Base-by-base conservation (phyloP, 1,284 basidiomycete species). In the Marasmius sp. region DNA sequence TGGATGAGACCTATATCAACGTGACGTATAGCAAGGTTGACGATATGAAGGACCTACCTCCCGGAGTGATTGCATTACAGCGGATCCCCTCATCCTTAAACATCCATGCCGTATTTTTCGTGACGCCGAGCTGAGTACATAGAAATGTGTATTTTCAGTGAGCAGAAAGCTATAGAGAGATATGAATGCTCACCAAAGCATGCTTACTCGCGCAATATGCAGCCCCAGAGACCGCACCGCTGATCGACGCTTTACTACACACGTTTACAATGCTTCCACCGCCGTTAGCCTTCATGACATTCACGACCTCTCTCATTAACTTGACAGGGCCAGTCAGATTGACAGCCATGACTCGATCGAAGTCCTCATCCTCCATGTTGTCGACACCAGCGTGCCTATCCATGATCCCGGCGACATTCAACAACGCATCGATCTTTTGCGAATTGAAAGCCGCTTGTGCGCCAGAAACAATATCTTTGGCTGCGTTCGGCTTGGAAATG, bases 151-250 rank as follows among this genome's bases (percentile, higher is more conserved):
- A 11, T 38, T 11, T 18, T 9, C 14, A 45, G 18, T 36, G 20
- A 36, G 33, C 41, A 38, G n/a, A 20, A 47, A 20, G 20, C 8
- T 18, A 37, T 16, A 1, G 5, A 9, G 58, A 2, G n/a, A 52
- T 33, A 37, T 14, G 18, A 39, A 22, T 3, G 52, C 66, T 52
- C 33, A 60, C 59, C 60, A 67, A 50, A 6, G 39, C 66, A 61
- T 67, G 66, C 55, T 67, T 67, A 47, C 62, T 66, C 37, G 65
- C 61, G 20, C 63, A 63, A 57, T 66, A 68, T 14, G 65, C 66
- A 33, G 64, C 63, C 43, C 63, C 65, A 20, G 63, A 64, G 49
- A 51, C 59, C 14, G 66, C 65, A 3, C 66, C 66, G 48, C 61
- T 63, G 38, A 55, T 50, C 7, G 57, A 58, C 3, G 63, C 65